Evolutionary conservation across 1,284 basidiomycete genomes (phyloP), one percentile per base, ranked within the genome.

Genomic region (Irpex lacteus): DNA sequence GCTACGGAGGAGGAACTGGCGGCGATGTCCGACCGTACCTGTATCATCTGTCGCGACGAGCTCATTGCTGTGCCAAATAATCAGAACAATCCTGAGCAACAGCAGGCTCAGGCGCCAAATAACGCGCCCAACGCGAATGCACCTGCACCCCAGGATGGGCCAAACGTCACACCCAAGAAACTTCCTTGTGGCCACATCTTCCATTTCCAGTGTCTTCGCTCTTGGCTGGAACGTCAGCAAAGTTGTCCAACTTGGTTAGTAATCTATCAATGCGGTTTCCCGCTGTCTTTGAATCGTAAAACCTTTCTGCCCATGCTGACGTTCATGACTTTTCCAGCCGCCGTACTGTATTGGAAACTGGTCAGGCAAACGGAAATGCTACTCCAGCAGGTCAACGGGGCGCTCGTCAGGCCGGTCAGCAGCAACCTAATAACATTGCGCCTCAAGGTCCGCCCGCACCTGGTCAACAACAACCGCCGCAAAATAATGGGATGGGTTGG

Each of bases 31-130:
- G 98, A 99, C 77, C 86, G 86, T 63, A 98, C 96, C 2, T 99
- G 98, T 74, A 98, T 99, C 72, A 98, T 99, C 70, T 98, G 98
- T 73, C 86, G 98, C n/a, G 97, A 99, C 77, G 97, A 99, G 74
- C 96, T 99, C 95, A 76, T 85, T 44, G 75, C 65, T 44, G 15
- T 54, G 18, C n/a, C 77, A 19, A 74, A 74, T 38, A 68, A 69
- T 34, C 64, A 69, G 61, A 56, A 26, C 26, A 74, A 76, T 56
- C 71, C 68, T 50, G 26, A 26, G 26, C 77, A 76, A 59, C 68
- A 40, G 18, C 18, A 37, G 6, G 55, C 69, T 40, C 72, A 71
- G 59, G 69, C 70, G 50, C 65, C 49, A n/a, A 60, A 63, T 32
- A 60, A 58, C 49, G 69, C 66, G 37, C 65, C 64, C 36, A 44